Conservation (phyloP, 2,329 filamentous ascomycete species). For the Fusarium sp. region DNA sequence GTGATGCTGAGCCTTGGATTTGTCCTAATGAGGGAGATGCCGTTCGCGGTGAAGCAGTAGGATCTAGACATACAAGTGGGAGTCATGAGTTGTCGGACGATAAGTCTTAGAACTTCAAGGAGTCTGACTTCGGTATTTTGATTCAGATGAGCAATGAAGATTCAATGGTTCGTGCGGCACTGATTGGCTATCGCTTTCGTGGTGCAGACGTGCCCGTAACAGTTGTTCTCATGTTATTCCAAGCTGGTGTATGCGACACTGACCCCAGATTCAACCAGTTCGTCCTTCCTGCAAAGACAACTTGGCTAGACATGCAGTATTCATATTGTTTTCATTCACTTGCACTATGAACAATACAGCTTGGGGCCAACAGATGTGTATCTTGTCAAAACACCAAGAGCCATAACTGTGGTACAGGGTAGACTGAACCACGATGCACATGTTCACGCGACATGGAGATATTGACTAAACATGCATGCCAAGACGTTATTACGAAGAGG, state of each 20-base stretch:
- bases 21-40: conserved; percentile 3
- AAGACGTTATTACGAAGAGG: not conserved
- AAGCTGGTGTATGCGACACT: not conserved
- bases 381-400: not conserved
- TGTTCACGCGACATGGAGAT: not conserved
- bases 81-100: not conserved
- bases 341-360: not conserved
- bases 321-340: not conserved
- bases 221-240: not conserved
- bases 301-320: not conserved
- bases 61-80: not conserved
- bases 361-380: not conserved
- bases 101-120: not conserved
- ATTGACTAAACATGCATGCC: not conserved
- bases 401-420: not conserved
- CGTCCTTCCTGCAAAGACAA: too few relatives aligned
- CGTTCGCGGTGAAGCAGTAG: not conserved
- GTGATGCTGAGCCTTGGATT: conserved; percentile 39
- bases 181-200: too few relatives aligned
- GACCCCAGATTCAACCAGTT: too few relatives aligned
- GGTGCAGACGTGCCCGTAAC: not conserved
- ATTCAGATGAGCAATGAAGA: not conserved
- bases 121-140: too few relatives aligned
- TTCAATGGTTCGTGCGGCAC: not conserved
- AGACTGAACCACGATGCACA: not conserved